phyloP scores from a whole-genome alignment of 768 basidiomycete genomes.

The Rhodotorula paludigena region DNA sequence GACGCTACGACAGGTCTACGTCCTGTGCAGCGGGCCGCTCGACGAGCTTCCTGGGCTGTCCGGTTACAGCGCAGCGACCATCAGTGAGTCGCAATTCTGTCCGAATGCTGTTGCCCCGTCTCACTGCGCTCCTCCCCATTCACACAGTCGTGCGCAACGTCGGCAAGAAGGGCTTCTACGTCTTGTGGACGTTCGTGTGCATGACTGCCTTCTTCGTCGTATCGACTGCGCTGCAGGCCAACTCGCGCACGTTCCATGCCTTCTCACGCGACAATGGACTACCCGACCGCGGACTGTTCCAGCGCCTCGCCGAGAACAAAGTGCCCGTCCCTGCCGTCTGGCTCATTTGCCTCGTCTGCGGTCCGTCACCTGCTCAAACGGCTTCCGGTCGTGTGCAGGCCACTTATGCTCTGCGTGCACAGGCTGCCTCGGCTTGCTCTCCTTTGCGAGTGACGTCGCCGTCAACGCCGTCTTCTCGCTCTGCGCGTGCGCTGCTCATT shows the following conservation, averaged over 20 bases:
- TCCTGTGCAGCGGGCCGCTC: constrained; percentile 59
- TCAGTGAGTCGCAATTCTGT: constrained; percentile 58
- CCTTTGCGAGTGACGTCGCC: constrained; percentile 17
- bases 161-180: constrained; percentile 63
- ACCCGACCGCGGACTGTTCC: constrained; percentile 66
- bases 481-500: constrained; percentile 17
- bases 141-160: constrained; percentile 48
- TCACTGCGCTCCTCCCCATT: not conserved
- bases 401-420: not conserved
- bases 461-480: constrained; percentile 38
- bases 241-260: constrained; percentile 71
- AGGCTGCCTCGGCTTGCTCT: constrained; percentile 1
- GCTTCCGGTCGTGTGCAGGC: no score
- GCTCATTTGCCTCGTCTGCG: constrained; percentile 14
- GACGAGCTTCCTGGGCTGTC: constrained; percentile 64
- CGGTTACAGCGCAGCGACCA: constrained; percentile 57
- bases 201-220: constrained; percentile 58
- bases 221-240: constrained; percentile 63
- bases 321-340: constrained; percentile 55
- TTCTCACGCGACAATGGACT: constrained; percentile 67
- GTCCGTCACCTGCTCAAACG: no score
- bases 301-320: constrained; percentile 60
- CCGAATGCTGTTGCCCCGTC: constrained; percentile 68
- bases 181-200: constrained; percentile 74
- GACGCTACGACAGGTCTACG: constrained; percentile 54